A percentile compares a stretch with the other conserved stretches of the same genome.
Evolutionary conservation across 805 yeast species (phyloP).

Genomic region (Hanseniaspora clermontiae): DNA sequence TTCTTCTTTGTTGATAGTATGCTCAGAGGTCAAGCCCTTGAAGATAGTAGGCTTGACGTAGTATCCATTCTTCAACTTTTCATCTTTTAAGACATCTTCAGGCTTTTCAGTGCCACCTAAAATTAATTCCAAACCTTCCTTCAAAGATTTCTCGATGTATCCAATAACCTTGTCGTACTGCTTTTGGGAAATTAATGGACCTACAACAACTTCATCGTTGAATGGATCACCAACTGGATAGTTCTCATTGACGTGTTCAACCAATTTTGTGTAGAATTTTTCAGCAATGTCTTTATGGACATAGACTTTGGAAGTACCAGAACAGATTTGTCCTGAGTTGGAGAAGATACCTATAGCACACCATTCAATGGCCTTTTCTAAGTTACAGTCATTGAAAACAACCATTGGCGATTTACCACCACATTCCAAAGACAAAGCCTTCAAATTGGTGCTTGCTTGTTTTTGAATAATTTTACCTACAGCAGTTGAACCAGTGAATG

Average conservation of each 20-base stretch:
- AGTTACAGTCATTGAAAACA: constrained; percentile 37
- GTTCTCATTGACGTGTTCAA: constrained; percentile 26
- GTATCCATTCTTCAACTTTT: constrained; percentile 23
- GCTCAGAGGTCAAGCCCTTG: constrained; percentile 32
- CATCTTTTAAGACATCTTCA: constrained; percentile 18
- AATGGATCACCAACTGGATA: constrained; percentile 36
- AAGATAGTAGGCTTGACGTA: constrained; percentile 39
- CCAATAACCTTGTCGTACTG: constrained; percentile 37
- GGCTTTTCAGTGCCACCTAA: constrained; percentile 33
- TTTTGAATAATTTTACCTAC: constrained; percentile 36
- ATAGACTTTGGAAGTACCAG: constrained; percentile 49
- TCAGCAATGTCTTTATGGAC: constrained; percentile 45
- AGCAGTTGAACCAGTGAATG: constrained; percentile 44
- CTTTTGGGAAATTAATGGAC: constrained; percentile 43
- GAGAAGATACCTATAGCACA: constrained; percentile 43
- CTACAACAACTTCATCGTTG: constrained; percentile 33
- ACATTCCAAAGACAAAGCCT: constrained; percentile 39
- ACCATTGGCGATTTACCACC: constrained; percentile 43
- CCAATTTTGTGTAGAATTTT: constrained; percentile 34
- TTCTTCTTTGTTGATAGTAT: constrained; percentile 36
- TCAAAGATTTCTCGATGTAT: constrained; percentile 38
- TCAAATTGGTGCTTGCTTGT: constrained; percentile 34
- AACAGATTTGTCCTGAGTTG: constrained; percentile 54
- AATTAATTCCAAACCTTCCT: constrained; percentile 41
- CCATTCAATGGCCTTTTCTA: constrained; percentile 40